These are phyloP conservation scores for Quercus bicolor DNA, from an alignment of 306 rosid species.

Conservation along the genomic window DNA sequence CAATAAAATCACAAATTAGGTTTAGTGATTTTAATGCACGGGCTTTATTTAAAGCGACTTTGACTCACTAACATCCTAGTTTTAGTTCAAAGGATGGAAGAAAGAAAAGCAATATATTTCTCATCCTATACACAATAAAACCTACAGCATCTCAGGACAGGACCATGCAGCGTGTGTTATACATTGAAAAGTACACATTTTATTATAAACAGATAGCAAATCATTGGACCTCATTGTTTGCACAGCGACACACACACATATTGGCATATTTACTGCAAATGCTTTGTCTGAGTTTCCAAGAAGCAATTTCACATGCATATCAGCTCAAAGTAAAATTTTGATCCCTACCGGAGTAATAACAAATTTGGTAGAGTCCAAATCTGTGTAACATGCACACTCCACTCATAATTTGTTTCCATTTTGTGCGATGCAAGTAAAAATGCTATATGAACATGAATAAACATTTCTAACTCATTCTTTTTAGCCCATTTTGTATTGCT, in stretches of 20 bases:
- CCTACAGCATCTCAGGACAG: not conserved
- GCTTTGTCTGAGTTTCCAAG: constrained; percentile 4
- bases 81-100: not conserved
- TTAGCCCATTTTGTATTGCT: not conserved
- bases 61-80: not conserved
- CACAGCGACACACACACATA: not conserved
- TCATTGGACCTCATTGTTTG: not conserved
- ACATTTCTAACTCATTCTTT: not conserved
- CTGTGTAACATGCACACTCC: constrained; percentile 3
- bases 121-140: not conserved
- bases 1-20: not conserved
- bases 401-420: constrained; percentile 8
- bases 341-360: not conserved
- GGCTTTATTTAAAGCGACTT: not conserved
- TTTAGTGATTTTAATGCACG: not conserved
- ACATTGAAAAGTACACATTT: not conserved
- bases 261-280: not conserved
- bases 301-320: not conserved
- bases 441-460: not conserved
- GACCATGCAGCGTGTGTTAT: not conserved
- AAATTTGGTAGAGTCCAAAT: not conserved
- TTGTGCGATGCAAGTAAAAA: constrained; percentile 1
- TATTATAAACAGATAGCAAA: not conserved
- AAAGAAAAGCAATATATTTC: not conserved
- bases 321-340: not conserved